phyloP scores from a whole-genome alignment of 495 filamentous ascomycete species.

The Penicillium crystallinum region DNA sequence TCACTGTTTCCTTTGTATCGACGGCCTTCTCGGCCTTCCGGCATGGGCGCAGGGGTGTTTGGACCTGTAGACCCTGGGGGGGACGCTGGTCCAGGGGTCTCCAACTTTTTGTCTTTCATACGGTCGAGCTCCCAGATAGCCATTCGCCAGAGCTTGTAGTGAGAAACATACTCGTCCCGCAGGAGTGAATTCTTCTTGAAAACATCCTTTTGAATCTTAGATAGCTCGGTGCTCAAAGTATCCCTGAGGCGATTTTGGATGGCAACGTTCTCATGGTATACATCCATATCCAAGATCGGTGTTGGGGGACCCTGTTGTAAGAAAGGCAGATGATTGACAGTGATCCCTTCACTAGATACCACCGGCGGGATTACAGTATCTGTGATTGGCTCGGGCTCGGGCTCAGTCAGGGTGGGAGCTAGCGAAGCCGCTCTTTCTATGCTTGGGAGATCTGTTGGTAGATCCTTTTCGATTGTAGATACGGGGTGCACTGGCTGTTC shows the following conservation, averaged over 20 bases:
- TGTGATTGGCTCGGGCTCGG: constrained; percentile 5
- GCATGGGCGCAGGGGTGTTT: constrained; percentile 40
- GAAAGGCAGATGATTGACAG: constrained; percentile 45
- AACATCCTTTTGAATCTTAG: constrained; percentile 37
- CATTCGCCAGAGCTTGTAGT: constrained; percentile 47
- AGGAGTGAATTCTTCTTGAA: constrained; percentile 38
- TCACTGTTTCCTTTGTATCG: constrained; percentile 64
- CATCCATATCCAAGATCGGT: constrained; percentile 46
- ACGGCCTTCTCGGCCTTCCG: constrained; percentile 54
- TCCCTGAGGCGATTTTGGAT: constrained; percentile 34
- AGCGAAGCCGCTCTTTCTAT: constrained; percentile 13
- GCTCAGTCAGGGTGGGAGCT: constrained; percentile 2
- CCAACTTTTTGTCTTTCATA: constrained; percentile 50
- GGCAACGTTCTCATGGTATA: constrained; percentile 38
- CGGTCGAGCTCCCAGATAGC: constrained; percentile 56
- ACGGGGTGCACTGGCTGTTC: neutral
- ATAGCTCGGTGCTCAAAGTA: constrained; percentile 31
- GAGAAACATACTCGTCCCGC: constrained; percentile 36
- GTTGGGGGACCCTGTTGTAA: constrained; percentile 43
- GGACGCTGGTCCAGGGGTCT: constrained; percentile 46
- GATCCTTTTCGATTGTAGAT: constrained; percentile 14
- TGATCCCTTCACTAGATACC: constrained; percentile 11
- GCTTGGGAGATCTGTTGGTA: neutral
- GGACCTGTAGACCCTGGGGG: constrained; percentile 36
- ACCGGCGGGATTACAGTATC: constrained; percentile 10